These are phyloP conservation scores for Penicillium expansum DNA, from an alignment of 2,329 filamentous ascomycete species.

Conservation along the genomic window DNA sequence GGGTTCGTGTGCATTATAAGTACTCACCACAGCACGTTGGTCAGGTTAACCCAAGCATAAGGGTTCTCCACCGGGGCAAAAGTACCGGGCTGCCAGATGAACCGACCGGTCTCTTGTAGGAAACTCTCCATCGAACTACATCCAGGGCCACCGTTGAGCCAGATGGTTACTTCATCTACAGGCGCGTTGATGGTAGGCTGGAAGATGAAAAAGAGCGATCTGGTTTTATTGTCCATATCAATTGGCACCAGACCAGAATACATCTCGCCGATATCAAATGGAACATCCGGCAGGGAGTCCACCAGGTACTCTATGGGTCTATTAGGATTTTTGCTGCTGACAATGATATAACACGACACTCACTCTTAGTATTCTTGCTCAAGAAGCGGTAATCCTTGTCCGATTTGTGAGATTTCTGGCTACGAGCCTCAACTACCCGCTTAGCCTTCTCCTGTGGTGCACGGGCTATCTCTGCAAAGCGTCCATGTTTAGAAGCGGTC, in stretches of 20 bases:
- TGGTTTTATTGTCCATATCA: constrained; percentile 46
- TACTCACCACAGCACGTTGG: constrained; percentile 72
- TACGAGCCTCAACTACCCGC: constrained; percentile 11
- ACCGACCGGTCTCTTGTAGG: constrained; percentile 74
- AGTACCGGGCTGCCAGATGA: constrained; percentile 69
- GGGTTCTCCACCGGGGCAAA: constrained; percentile 62
- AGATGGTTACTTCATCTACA: constrained; percentile 45
- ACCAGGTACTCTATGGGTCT: constrained; percentile 56
- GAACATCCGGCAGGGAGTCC: constrained; percentile 65
- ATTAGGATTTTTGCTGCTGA: not conserved
- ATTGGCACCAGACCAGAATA: constrained; percentile 56
- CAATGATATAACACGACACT: not conserved
- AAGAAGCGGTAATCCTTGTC: constrained; percentile 29
- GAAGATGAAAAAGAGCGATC: constrained; percentile 50
- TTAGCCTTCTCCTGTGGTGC: constrained; percentile 24
- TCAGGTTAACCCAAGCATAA: constrained; percentile 72
- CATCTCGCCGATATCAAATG: constrained; percentile 62
- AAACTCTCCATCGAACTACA: constrained; percentile 64
- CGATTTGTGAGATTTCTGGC: constrained; percentile 7
- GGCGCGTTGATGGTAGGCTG: constrained; percentile 46
- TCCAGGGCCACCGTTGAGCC: constrained; percentile 55
- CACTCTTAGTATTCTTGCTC: constrained; percentile 27
- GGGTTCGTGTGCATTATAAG: not conserved
- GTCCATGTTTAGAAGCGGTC: constrained; percentile 25
- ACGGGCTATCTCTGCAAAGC: constrained; percentile 26